A percentile compares a stretch with the other conserved stretches of the same genome.
Conservation (phyloP, 2,329 filamentous ascomycete genomes). For the Ploettnerulaceae sp. region DNA sequence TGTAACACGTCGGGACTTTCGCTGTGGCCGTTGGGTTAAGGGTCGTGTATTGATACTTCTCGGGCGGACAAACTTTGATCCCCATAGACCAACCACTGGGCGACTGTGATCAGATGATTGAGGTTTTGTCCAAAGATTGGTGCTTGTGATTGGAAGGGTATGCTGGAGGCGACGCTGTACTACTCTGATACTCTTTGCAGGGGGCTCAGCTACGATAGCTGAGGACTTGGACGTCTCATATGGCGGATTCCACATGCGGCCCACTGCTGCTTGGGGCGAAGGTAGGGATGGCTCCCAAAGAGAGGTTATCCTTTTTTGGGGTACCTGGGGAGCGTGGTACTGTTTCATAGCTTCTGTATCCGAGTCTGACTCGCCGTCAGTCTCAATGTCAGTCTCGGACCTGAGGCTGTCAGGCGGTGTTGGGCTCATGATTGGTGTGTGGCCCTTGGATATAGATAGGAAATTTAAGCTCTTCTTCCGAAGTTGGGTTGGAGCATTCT, state of each 20-base stretch:
- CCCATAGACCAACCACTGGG: conserved; percentile 29
- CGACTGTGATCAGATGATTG: conserved; percentile 13
- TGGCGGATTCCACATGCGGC: conserved; percentile 28
- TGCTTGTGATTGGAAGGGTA: conserved; percentile 25
- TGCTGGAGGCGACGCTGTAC: conserved; percentile 17
- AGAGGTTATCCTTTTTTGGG: conserved; percentile 9
- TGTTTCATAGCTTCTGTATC: conserved; percentile 11
- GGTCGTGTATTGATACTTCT: conserved; percentile 38
- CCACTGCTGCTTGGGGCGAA: conserved; percentile 16
- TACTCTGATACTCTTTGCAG: conserved; percentile 29
- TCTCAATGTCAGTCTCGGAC: conserved; percentile 20
- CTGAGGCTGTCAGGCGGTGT: conserved; percentile 48
- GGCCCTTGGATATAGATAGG: conserved; percentile 36
- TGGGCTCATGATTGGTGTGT: conserved; percentile 44
- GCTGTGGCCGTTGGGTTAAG: conserved; percentile 48
- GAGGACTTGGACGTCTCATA: conserved; percentile 8
- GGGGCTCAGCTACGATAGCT: conserved; percentile 21
- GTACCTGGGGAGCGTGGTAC: not conserved
- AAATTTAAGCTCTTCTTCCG: conserved; percentile 39
- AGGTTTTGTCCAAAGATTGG: conserved; percentile 30
- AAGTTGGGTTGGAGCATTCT: conserved; percentile 38
- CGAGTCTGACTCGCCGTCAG: conserved; percentile 20
- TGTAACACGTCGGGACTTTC: conserved; percentile 53
- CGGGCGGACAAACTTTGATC: conserved; percentile 27
- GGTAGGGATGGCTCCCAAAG: conserved; percentile 25